Evolutionary conservation across 179 eudicot genomes (phyloP), one percentile per base, ranked within the genome.

Genomic region (Spergularia azorica): DNA sequence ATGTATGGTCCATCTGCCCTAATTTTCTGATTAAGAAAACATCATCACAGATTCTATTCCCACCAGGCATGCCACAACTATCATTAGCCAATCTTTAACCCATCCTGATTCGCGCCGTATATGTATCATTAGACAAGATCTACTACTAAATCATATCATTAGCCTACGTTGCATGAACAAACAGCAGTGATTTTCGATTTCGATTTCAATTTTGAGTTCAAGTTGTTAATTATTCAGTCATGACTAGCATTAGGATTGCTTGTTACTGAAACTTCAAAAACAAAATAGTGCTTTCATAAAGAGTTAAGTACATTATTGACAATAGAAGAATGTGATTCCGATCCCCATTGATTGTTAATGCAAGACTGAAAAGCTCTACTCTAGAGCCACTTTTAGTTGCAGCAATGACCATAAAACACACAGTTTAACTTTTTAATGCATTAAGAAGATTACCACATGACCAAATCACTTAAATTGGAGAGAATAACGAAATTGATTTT

Each of bases 241-340:
- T 43, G 48, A 43, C 6, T 6, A 43, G 32, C 32, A 26, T 26
- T 26, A 26, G 32, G 32, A 26, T 26, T 26, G 32, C 32, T 77
- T 7, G 26, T 38, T 32, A 69, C 52, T 26, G 36, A 36, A 43
- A 15, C 58, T 60, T n/a, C 59, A 21, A 32, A 68, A 32, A 54
- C 52, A 16, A 32, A 55, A 50, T 8, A 68, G 48, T 43, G 48
- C 8, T 43, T 4, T 43, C 48, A 43, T 3, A 43, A 43, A 6
- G 1, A 43, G 48, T 43, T 43, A 43, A 43, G 48, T 43, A 43
- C 48, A 43, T 43, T 43, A 14, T 59, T 61, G 32, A 58, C 2
- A 18, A 63, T 51, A 74, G 79, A 68, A 69, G 83, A 80, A 80
- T 75, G 68, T 56, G 83, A 80, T 75, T n/a, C n/a, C n/a, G n/a